phyloP scores from a whole-genome alignment of 1,284 basidiomycete genomes.

The Ceratobasidium sp. region DNA sequence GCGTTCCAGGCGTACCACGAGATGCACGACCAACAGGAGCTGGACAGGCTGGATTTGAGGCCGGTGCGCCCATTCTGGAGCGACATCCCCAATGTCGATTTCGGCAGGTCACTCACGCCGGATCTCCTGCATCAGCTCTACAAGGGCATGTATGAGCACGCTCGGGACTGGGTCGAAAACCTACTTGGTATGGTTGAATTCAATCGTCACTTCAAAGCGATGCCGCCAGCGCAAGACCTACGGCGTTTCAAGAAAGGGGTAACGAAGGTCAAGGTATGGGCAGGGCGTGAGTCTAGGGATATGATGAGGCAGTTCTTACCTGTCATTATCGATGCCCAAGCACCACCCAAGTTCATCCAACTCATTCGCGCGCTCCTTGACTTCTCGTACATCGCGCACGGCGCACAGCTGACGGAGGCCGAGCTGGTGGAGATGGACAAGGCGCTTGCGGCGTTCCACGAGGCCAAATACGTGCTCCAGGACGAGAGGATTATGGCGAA shows the following conservation, averaged over 20 bases:
- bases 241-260: background rate
- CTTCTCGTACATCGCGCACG: background rate
- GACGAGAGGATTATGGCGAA: background rate
- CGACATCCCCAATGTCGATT: background rate
- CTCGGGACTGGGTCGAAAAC: background rate
- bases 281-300: background rate
- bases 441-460: background rate
- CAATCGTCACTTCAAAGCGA: too few relatives aligned
- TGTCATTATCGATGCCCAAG: background rate
- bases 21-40: background rate
- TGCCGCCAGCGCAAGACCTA: background rate
- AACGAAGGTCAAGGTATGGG: background rate
- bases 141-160: conserved; percentile 14
- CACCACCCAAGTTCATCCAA: background rate
- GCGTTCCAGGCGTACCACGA: background rate
- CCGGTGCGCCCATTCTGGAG: too few relatives aligned
- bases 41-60: background rate
- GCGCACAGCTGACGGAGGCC: background rate
- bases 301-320: background rate
- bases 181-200: background rate
- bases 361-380: background rate
- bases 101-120: conserved; percentile 13
- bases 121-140: too few relatives aligned
- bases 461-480: background rate
- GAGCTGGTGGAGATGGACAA: background rate